phyloP scores from a whole-genome alignment of 192 early-diverging fungal species.

The Podila verticillata region DNA sequence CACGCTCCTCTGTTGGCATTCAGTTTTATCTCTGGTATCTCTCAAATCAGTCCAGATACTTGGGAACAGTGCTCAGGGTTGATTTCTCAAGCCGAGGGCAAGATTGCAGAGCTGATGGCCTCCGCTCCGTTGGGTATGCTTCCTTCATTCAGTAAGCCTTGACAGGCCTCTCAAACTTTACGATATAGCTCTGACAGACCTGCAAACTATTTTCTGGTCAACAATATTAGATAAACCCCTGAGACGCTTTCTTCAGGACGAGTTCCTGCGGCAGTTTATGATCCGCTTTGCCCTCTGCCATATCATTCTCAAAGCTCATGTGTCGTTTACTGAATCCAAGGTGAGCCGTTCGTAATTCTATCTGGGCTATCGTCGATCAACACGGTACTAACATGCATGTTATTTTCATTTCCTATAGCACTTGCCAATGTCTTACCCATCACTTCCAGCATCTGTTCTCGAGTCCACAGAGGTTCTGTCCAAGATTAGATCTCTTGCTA shows the following conservation, averaged over 20 bases:
- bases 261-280: constrained; percentile 91
- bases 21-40: constrained; percentile 79
- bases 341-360: constrained; percentile 22
- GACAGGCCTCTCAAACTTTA: not conserved
- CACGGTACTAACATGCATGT: not conserved
- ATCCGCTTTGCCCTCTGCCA: constrained; percentile 83
- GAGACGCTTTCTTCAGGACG: constrained; percentile 86
- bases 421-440: constrained; percentile 70
- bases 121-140: constrained; percentile 41
- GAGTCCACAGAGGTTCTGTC: constrained; percentile 67
- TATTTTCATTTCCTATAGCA: constrained; percentile 56
- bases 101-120: constrained; percentile 64
- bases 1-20: constrained; percentile 93
- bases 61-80: constrained; percentile 77
- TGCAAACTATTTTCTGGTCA: not conserved
- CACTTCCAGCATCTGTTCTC: constrained; percentile 67
- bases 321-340: constrained; percentile 65
- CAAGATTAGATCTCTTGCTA: constrained; percentile 63
- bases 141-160: not conserved
- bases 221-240: constrained; percentile 51
- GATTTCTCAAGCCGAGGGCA: constrained; percentile 60
- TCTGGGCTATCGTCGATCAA: too few relatives aligned
- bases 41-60: constrained; percentile 63
- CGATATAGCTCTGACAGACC: not conserved
- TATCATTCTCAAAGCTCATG: constrained; percentile 75